Evolutionary conservation across 169 alveolate species (phyloP).

Genomic region (Cryptosporidium parvum): DNA sequence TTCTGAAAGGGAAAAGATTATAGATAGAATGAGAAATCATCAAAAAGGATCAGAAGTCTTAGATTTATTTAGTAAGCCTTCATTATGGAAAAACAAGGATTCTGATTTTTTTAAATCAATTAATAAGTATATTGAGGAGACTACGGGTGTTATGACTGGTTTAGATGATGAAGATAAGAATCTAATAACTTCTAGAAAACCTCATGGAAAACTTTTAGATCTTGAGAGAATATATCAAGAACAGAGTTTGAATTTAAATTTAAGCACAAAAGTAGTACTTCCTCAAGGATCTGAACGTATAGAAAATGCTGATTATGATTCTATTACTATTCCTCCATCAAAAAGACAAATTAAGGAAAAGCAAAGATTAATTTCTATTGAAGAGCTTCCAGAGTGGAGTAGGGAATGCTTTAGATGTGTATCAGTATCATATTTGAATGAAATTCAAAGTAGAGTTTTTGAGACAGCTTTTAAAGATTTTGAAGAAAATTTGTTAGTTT

Average conservation of each 20-base stretch:
- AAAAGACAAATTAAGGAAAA: slow-evolving; percentile 78
- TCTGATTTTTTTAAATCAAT: slow-evolving; percentile 60
- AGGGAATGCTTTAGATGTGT: slow-evolving; percentile 90
- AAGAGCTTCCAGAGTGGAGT: slow-evolving; percentile 95
- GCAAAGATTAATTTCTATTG: slow-evolving; percentile 80
- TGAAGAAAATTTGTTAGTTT: slow-evolving; percentile 96
- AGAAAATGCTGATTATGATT: slow-evolving; percentile 89
- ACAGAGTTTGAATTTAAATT: slow-evolving; percentile 90
- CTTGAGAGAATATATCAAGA: slow-evolving; percentile 86
- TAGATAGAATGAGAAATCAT: slow-evolving; percentile 81
- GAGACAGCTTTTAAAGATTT: slow-evolving; percentile 92
- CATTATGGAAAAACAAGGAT: slow-evolving; percentile 14
- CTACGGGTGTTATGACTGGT: background rate
- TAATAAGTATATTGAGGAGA: slow-evolving; percentile 37
- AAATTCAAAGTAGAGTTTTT: slow-evolving; percentile 94
- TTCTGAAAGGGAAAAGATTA: slow-evolving; percentile 87
- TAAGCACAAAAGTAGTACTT: slow-evolving; percentile 91
- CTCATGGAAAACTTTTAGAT: slow-evolving; percentile 80
- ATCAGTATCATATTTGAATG: slow-evolving; percentile 87
- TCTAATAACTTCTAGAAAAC: slow-evolving; percentile 25
- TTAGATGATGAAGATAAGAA: slow-evolving; percentile 19
- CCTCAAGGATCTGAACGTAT: slow-evolving; percentile 93
- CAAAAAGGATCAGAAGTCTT: slow-evolving; percentile 76
- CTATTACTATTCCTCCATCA: slow-evolving; percentile 85
- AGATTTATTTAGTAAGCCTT: slow-evolving; percentile 47